Percentiles rank a stretch among this genome's conserved stretches.
Evolutionary conservation across 768 basidiomycete genomes (phyloP).

Genomic region (Suillus subluteus): DNA sequence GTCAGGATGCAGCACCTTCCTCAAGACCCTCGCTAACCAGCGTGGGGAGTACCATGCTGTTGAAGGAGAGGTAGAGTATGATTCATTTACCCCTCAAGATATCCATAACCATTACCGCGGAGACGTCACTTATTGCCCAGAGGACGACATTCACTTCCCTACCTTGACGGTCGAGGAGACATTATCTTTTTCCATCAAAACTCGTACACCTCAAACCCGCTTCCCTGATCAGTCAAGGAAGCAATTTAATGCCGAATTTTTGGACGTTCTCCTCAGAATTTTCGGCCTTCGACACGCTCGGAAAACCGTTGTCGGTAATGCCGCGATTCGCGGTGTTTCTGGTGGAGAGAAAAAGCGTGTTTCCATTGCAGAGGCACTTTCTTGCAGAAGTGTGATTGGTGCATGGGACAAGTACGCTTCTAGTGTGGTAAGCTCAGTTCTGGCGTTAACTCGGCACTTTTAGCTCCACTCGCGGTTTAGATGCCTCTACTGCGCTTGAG

Average conservation of each 20-base stretch:
- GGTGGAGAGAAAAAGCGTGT: conserved; percentile 85
- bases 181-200: conserved; percentile 54
- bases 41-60: conserved; percentile 45
- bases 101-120: conserved; percentile 52
- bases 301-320: conserved; percentile 79
- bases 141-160: conserved; percentile 53
- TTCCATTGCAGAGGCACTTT: conserved; percentile 73
- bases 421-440: background rate
- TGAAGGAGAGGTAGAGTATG: conserved; percentile 45
- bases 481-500: conserved; percentile 73
- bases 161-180: conserved; percentile 53
- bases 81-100: conserved; percentile 47
- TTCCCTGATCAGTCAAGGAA: conserved; percentile 21
- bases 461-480: conserved; percentile 68
- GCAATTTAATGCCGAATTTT: conserved; percentile 29
- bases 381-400: conserved; percentile 60
- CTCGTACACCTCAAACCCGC: conserved; percentile 45
- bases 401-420: conserved; percentile 76
- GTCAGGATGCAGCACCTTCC: conserved; percentile 54
- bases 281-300: conserved; percentile 78
- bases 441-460: conserved; percentile 10
- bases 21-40: conserved; percentile 55
- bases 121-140: conserved; percentile 46
- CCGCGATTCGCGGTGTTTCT: conserved; percentile 70
- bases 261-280: conserved; percentile 61